Base-by-base conservation (phyloP, 106 monocot species). In the Dactylorhiza incarnata region DNA sequence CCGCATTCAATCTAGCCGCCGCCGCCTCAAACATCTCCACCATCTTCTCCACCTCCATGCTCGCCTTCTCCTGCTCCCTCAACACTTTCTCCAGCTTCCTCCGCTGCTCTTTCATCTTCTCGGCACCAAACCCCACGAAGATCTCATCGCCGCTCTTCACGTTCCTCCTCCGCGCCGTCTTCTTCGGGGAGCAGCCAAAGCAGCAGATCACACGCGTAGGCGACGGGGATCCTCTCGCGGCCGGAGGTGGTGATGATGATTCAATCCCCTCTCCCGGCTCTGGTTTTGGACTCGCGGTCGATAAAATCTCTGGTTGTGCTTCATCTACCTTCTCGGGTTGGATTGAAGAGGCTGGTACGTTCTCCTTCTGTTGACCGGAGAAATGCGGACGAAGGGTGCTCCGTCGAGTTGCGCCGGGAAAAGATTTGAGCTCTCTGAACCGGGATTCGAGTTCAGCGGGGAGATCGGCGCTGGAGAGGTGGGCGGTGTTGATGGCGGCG, bases 401-500 rank as follows among this genome's bases (percentile, higher is more conserved):
- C 20, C 13, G 20, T 51, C 8, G 63, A 46, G 23, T 63, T 58
- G 47, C 9, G 29, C 7, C 43, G 5, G 87, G 87, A 46, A 91
- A 81, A 17, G 91, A 85, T 26, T 87, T 88, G 83, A 91, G 91
- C 79, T 83, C 84, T 9, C 79, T 72, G 81, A 87, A 88, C 5
- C 87, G 85, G 70, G 77, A 45, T 15, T 91, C 91, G 77, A 91
- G 73, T 62, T 82, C 66, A 71, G 83, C n/a, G 14, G 91, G 83
- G 50, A 91, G 87, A 15, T 66, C 12, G 74, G 83, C 63, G 72
- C 75, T 77, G 52, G 84, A 71, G 73, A 87, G 82, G 72, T 91
- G 87, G 25, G 85, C 78, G 51, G 83, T 85, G 87, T 91, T 91
- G 83, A 91, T 87, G 56, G 77, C 66, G 16, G 91, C 83, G 65